These are phyloP conservation scores for Plasmodium relictum DNA, from an alignment of 169 alveolate genomes.

Conservation along the genomic window DNA sequence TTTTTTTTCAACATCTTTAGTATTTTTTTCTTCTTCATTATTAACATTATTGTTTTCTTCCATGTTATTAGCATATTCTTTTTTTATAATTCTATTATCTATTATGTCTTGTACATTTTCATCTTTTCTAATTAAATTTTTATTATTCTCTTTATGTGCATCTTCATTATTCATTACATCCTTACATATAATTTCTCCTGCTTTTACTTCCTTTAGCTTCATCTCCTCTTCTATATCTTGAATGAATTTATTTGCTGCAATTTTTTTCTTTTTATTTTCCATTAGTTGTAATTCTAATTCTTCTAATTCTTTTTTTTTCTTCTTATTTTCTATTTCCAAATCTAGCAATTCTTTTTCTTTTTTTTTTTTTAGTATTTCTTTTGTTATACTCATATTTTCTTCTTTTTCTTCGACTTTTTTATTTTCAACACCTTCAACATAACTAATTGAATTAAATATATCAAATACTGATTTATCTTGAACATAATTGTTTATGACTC, in stretches of 20 bases:
- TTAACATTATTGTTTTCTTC: not conserved
- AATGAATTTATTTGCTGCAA: conserved; percentile 6
- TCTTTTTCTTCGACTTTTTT: not conserved
- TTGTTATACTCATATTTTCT: not conserved
- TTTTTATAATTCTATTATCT: not conserved
- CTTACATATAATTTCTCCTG: not conserved
- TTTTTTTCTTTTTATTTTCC: conserved; percentile 24
- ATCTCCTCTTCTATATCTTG: conserved; percentile 10
- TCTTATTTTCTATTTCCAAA: conserved; percentile 52
- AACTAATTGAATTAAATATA: conserved; percentile 13
- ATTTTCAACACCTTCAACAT: not conserved
- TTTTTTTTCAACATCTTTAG: not conserved
- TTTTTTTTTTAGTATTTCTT: conserved; percentile 35
- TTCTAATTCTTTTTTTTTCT: conserved; percentile 49
- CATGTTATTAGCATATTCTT: not conserved
- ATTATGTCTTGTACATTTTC: not conserved
- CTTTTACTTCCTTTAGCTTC: not conserved
- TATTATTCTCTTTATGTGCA: not conserved
- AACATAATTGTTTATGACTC: conserved; percentile 56
- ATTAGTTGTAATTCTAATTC: conserved; percentile 63
- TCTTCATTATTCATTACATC: not conserved
- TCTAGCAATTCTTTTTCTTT: conserved; percentile 63
- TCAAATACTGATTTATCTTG: conserved; percentile 65
- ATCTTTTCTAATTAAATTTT: too few species aligned
- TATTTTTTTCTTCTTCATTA: conserved; percentile 1